phyloP scores from a whole-genome alignment of 306 rosid genomes.

The Ceratonia siliqua region DNA sequence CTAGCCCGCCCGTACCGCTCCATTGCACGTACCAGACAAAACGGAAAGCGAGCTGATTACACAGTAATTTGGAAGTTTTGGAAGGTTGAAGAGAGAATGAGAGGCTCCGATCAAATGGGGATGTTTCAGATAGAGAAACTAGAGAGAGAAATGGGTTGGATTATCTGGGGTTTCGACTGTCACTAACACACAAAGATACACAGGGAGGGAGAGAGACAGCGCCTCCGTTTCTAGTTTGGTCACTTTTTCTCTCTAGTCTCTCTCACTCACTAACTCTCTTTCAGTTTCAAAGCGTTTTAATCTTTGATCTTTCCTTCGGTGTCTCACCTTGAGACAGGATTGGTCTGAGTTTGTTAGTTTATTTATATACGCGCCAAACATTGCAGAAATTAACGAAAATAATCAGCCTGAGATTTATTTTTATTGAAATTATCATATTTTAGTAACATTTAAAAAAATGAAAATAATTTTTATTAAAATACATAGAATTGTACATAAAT shows the following conservation, averaged over 20 bases:
- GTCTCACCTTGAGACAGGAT: conserved; percentile 31
- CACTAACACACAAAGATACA: neutral
- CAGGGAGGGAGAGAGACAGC: conserved; percentile 14
- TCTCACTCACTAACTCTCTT: conserved; percentile 39
- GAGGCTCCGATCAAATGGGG: conserved; percentile 69
- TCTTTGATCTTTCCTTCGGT: conserved; percentile 39
- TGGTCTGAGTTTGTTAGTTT: conserved; percentile 49
- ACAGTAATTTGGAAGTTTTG: conserved; percentile 11
- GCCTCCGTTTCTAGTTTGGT: conserved; percentile 24
- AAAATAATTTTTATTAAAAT: too few species aligned
- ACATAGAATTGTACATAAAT: too few species aligned
- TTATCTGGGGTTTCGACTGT: conserved; percentile 35
- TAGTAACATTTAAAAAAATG: neutral
- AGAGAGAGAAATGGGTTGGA: conserved; percentile 36
- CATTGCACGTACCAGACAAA: conserved; percentile 62
- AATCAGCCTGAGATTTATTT: neutral
- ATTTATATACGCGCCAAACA: conserved; percentile 59
- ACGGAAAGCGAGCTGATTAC: conserved; percentile 35
- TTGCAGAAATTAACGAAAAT: conserved; percentile 7
- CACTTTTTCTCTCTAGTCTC: conserved; percentile 31
- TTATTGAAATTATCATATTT: neutral
- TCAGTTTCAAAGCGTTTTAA: conserved; percentile 53
- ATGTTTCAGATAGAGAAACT: conserved; percentile 40
- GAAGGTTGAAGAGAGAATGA: conserved; percentile 39
- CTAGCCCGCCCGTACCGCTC: conserved; percentile 74